Evolutionary conservation across 2,329 filamentous ascomycete species (phyloP).

Genomic region (Iodosphaeria phyllophila): DNA sequence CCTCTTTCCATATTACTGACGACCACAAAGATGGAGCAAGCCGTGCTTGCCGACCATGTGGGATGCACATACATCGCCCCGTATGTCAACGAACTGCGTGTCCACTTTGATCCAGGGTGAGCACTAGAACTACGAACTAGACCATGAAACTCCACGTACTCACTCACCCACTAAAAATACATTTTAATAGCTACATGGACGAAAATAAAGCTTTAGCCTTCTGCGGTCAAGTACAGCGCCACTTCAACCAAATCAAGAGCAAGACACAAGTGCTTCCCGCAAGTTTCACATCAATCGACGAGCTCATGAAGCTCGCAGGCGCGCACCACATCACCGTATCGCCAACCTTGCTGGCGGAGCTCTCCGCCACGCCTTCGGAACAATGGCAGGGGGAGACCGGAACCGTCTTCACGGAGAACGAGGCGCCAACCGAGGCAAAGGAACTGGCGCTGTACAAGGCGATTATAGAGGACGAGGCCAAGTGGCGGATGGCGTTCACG

Average conservation of each 20-base stretch:
- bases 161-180: not conserved
- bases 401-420: slow-evolving; percentile 10
- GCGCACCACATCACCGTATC: slow-evolving; percentile 40
- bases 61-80: slow-evolving; percentile 44
- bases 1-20: too few species aligned
- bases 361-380: slow-evolving; percentile 19
- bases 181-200: slow-evolving; percentile 23
- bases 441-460: slow-evolving; percentile 4
- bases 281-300: slow-evolving; percentile 34
- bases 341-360: slow-evolving; percentile 27
- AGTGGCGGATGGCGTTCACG: slow-evolving; percentile 30
- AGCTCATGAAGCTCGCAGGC: slow-evolving; percentile 39
- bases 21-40: slow-evolving; percentile 16
- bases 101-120: slow-evolving; percentile 35
- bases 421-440: slow-evolving; percentile 3
- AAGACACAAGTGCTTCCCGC: slow-evolving; percentile 35
- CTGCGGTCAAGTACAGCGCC: slow-evolving; percentile 29
- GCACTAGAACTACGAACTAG: too few species aligned
- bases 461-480: slow-evolving; percentile 20
- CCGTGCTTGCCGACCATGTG: slow-evolving; percentile 34
- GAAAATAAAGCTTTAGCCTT: slow-evolving; percentile 28
- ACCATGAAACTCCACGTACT: not conserved
- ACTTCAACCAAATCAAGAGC: slow-evolving; percentile 22
- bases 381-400: slow-evolving; percentile 13
- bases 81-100: slow-evolving; percentile 46